Percentiles rank a stretch among this genome's conserved stretches.
phyloP scores from a whole-genome alignment of 345 rosid genomes.

The Brassica juncea region DNA sequence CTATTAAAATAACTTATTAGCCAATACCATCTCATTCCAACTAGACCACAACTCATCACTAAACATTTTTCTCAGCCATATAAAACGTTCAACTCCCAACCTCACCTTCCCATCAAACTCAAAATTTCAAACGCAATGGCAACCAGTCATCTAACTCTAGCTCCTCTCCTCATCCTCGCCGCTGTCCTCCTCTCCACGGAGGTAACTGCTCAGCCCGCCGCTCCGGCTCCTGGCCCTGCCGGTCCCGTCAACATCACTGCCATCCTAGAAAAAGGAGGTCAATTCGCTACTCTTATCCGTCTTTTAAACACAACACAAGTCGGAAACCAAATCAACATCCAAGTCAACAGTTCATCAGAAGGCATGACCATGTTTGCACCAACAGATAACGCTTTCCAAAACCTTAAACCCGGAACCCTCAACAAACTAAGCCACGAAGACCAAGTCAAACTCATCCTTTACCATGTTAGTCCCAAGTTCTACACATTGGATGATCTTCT shows the following conservation, averaged over 20 bases:
- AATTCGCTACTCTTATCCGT: conserved; percentile 58
- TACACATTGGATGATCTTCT: conserved; percentile 55
- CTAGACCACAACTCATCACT: conserved; percentile 30
- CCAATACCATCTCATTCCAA: conserved; percentile 54
- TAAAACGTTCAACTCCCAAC: conserved; percentile 21
- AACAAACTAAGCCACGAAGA: conserved; percentile 48
- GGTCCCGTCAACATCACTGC: conserved; percentile 73
- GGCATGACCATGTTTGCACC: conserved; percentile 87
- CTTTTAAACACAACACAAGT: conserved; percentile 60
- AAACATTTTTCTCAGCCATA: conserved; percentile 40
- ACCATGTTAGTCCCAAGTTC: conserved; percentile 63
- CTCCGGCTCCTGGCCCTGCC: conserved; percentile 55
- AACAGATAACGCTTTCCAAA: conserved; percentile 82
- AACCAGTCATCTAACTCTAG: conserved; percentile 34
- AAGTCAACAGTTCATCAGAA: conserved; percentile 68
- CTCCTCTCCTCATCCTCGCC: conserved; percentile 33
- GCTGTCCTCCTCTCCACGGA: conserved; percentile 41
- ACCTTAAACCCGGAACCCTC: conserved; percentile 55
- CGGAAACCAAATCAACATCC: conserved; percentile 57
- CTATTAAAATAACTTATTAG: conserved; percentile 20
- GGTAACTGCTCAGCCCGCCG: conserved; percentile 32
- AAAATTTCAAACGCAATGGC: conserved; percentile 47
- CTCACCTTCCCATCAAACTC: conserved; percentile 26
- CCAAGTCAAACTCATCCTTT: conserved; percentile 63
- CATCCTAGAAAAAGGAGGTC: conserved; percentile 69